Evolutionary conservation across 2,329 filamentous ascomycete species (phyloP).

Genomic region (Aspergillus novoparasiticus): DNA sequence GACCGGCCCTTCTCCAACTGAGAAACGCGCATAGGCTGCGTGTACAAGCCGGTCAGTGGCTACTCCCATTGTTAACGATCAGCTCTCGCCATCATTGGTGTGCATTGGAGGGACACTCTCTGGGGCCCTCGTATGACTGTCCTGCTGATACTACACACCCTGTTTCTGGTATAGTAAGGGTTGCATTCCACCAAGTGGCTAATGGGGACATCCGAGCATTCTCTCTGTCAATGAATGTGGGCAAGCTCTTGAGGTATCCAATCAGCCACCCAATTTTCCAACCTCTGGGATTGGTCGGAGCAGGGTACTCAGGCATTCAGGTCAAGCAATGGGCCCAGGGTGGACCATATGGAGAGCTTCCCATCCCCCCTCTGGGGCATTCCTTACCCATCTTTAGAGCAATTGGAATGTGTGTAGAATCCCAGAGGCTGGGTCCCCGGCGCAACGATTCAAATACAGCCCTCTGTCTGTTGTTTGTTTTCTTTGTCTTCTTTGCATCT

Average conservation of each 20-base stretch:
- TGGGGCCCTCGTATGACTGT: slow-evolving; percentile 26
- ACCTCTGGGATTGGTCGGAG: slow-evolving; percentile 28
- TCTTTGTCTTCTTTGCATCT: slow-evolving; percentile 46
- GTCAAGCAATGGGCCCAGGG: slow-evolving; percentile 26
- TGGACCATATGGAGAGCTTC: slow-evolving; percentile 25
- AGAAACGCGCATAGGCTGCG: background rate
- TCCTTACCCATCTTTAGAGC: slow-evolving; percentile 37
- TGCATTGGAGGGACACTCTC: slow-evolving; percentile 14
- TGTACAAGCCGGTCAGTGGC: slow-evolving; percentile 7
- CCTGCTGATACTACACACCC: slow-evolving; percentile 27
- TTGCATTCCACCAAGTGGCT: slow-evolving; percentile 42
- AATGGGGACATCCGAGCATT: slow-evolving; percentile 19
- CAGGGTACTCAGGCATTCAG: slow-evolving; percentile 18
- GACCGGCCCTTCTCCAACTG: slow-evolving; percentile 10
- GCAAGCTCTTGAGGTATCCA: slow-evolving; percentile 16
- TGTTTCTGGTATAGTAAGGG: slow-evolving; percentile 38
- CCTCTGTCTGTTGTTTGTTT: slow-evolving; percentile 45
- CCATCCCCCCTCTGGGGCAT: slow-evolving; percentile 30
- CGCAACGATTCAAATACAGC: slow-evolving; percentile 41
- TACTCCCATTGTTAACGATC: slow-evolving; percentile 9
- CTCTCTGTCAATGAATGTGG: slow-evolving; percentile 5
- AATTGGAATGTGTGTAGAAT: slow-evolving; percentile 40
- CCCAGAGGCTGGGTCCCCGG: slow-evolving; percentile 36
- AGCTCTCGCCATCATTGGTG: slow-evolving; percentile 19
- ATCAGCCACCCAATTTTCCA: slow-evolving; percentile 24